phyloP scores from a whole-genome alignment of 2,329 filamentous ascomycete genomes.

The Ambrosiella xylebori region DNA sequence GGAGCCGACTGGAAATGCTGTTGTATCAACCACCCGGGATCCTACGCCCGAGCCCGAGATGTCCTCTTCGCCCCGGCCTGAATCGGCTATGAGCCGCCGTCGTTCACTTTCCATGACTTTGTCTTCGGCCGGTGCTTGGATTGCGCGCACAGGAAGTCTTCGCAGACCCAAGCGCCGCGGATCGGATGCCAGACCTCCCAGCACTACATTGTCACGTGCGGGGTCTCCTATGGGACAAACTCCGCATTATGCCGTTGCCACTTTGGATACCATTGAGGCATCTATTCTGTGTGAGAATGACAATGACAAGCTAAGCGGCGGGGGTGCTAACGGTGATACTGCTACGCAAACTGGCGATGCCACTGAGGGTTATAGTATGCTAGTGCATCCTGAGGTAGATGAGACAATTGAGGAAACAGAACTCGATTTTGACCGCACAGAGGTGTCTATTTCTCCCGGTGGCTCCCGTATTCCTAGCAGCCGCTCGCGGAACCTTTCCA shows the following conservation, averaged over 20 bases:
- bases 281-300: slow-evolving; percentile 11
- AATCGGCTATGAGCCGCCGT: not conserved
- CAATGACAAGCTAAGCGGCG: slow-evolving; percentile 1
- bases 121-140: slow-evolving; percentile 37
- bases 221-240: slow-evolving; percentile 2
- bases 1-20: not conserved
- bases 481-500: slow-evolving; percentile 15
- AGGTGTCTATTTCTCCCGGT: slow-evolving; percentile 2
- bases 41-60: not conserved
- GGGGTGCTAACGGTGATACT: not conserved
- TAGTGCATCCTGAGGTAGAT: slow-evolving; percentile 1
- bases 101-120: slow-evolving; percentile 45
- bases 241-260: slow-evolving; percentile 9
- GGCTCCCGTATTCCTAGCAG: not conserved
- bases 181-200: slow-evolving; percentile 15
- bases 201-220: slow-evolving; percentile 2
- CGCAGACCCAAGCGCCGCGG: slow-evolving; percentile 32
- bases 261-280: slow-evolving; percentile 12
- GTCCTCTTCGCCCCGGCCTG: not conserved
- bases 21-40: not conserved
- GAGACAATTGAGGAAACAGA: slow-evolving; percentile 1
- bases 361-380: slow-evolving; percentile 2
- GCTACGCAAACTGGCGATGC: slow-evolving; percentile 1
- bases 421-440: not conserved
- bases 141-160: slow-evolving; percentile 37